Base-by-base conservation (phyloP, 768 basidiomycete species). In the Saitozyma podzolica region DNA sequence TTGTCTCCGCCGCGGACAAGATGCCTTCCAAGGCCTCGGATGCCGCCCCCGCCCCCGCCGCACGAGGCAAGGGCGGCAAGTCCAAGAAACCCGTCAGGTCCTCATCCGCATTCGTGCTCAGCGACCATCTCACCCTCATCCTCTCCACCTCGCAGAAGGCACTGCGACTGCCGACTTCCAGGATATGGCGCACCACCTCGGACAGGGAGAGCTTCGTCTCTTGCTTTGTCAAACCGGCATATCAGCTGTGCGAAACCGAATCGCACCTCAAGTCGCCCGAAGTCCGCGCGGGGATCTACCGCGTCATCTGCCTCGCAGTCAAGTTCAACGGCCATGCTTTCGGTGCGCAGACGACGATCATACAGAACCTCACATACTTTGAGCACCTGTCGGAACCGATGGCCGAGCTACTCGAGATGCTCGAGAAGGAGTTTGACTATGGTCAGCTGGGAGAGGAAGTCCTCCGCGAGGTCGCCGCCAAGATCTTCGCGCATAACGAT, bases 321-420 rank as follows among this genome's bases (percentile, higher is more conserved):
- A 98, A 97, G 76, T 86, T 89, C 69, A 93, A 97, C 65, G 86
- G 85, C 4, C 94, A 97, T 68, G 83, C 85, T 1, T 85, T 89
- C 64, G 87, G 88, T 19, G 90, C 91, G 0, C 92, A 95, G 74
- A 94, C 90, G 63, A 86, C 84, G 64, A 90, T 99, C 79, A 89
- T 95, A 80, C 93, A 96, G 75, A 87, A 86, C 52, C 82, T 99
- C 13, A 92, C 94, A 63, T 95, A 94, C 79, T 91, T 88, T 68
- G 96, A 99, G 69, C 95, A 98, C 74, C 85, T 96, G 19, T 86
- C 91, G 0, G 95, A 98, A 72, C 88, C 89, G 1, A 89, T 97
- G 87, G 95, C 96, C 0, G 95, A 97, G 68, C 87, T 90, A 52
- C 83, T 98, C 29, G 84, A 86, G 40, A 82, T 88, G 54, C 84